Percentiles rank a stretch among this genome's conserved stretches.
phyloP scores from a whole-genome alignment of 2,329 filamentous ascomycete genomes.

The Diaporthe longicolla region DNA sequence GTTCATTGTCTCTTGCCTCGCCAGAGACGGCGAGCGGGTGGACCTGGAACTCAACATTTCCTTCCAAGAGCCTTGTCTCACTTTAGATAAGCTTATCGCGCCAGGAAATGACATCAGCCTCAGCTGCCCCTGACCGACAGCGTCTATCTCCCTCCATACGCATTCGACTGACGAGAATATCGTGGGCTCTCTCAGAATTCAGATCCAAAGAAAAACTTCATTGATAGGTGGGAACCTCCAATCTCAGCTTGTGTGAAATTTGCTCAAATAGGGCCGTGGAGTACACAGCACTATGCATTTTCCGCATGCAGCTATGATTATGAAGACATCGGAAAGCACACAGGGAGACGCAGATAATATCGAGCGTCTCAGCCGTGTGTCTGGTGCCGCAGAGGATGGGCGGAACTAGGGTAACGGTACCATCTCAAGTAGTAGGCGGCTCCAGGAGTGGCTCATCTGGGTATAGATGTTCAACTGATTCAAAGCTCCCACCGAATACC shows the following conservation, averaged over 20 bases:
- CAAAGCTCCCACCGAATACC: no score
- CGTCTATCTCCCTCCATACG: no score
- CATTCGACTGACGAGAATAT: no score
- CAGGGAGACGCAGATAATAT: background rate
- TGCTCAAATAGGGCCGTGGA: no score
- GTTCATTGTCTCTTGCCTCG: background rate
- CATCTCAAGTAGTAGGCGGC: background rate
- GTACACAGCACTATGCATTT: background rate
- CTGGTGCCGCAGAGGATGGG: background rate
- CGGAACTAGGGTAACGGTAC: background rate
- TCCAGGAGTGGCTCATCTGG: background rate
- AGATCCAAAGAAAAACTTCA: no score
- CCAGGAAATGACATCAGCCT: constrained; percentile 33
- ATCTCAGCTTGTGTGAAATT: background rate
- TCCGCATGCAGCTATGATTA: background rate
- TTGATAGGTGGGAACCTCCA: background rate
- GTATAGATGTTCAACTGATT: background rate
- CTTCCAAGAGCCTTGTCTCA: constrained; percentile 16
- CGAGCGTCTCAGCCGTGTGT: background rate
- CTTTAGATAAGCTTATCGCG: constrained; percentile 18
- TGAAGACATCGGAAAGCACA: background rate
- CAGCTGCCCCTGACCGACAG: background rate
- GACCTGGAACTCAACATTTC: constrained; percentile 23
- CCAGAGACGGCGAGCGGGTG: constrained; percentile 1
- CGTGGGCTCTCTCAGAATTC: no score